Base-by-base conservation (phyloP, 2,329 filamentous ascomycete species). In the Cytospora chrysosperma region DNA sequence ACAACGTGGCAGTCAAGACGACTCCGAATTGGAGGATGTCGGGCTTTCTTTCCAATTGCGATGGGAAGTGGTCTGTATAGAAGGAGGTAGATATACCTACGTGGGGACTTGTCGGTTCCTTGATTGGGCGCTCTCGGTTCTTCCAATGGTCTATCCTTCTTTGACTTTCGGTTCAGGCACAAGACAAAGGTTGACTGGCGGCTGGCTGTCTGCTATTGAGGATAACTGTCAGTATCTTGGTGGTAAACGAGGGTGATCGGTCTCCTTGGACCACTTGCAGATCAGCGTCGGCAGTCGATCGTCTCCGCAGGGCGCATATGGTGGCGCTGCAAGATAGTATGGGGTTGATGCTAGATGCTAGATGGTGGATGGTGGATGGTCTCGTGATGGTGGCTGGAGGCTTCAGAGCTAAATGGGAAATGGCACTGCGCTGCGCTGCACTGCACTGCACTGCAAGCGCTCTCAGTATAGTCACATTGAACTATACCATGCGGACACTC, bases 241-340 rank as follows among this genome's bases (percentile, higher is more conserved):
- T 43, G 51, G 43, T n/a, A 50, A 37, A 37, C 27, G 54, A 28
- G 56, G 26, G 21, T 12, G 51, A 51, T 27, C 32, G 49, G 43
- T 32, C 51, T 50, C n/a, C 34, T 32, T 24, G 34, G 24, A 52
- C 61, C 56, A 49, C 56, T 21, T 61, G 62, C 52, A 59, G 62
- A 61, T 56, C 62, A 54, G 43, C 58, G 58, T 55, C 51, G 58
- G 58, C 58, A 47, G 54, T 49, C 32, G 58, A 61, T 61, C 58
- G 24, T 55, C 58, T 47, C 50, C 54, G 58, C 58, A 61, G 58
- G 58, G 47, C 51, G 58, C 58, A 61, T 61, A 34, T 49, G 27
- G n/a, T 61, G 51, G 58, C 37, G 58, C 58, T 61, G 58, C 51
- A 55, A 55, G 54, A 34, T 37, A 43, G 49, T 51, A 28, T 43